phyloP scores from a whole-genome alignment of 1,284 basidiomycete genomes.

The Moesziomyces aphidis region DNA sequence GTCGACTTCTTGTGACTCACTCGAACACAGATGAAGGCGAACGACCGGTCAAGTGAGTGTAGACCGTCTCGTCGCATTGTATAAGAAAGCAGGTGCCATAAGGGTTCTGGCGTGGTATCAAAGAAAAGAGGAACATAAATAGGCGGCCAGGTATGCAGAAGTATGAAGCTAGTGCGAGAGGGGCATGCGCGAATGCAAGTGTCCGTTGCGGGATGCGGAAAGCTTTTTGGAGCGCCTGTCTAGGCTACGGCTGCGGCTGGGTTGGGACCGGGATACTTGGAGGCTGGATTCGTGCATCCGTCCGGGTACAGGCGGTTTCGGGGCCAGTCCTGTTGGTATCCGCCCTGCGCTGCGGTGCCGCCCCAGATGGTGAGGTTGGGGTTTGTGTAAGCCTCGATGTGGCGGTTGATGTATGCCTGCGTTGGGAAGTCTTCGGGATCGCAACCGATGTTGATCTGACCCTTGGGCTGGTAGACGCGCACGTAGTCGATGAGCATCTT shows the following conservation, averaged over 20 bases:
- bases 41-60: neutral
- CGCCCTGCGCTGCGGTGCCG: slow-evolving; percentile 50
- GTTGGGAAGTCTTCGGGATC: slow-evolving; percentile 71
- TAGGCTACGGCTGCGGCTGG: slow-evolving; percentile 7
- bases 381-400: slow-evolving; percentile 57
- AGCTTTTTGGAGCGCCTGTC: neutral
- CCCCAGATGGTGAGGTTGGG: slow-evolving; percentile 61
- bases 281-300: slow-evolving; percentile 45
- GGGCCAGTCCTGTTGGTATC: slow-evolving; percentile 60
- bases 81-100: slow-evolving; percentile 1
- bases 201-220: neutral
- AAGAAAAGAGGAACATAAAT: neutral
- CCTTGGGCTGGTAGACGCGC: slow-evolving; percentile 59
- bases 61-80: neutral
- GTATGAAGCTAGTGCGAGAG: neutral
- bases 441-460: slow-evolving; percentile 59
- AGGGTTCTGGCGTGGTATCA: slow-evolving; percentile 10
- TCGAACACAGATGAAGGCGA: neutral
- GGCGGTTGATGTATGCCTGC: slow-evolving; percentile 71
- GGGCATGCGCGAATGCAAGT: neutral
- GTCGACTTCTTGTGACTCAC: too few relatives aligned
- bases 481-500: slow-evolving; percentile 60
- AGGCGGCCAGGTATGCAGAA: neutral
- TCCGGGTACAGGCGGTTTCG: slow-evolving; percentile 52
- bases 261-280: slow-evolving; percentile 44